Conservation (phyloP, 768 basidiomycete genomes). For the Xerocomellus amylosporus region DNA sequence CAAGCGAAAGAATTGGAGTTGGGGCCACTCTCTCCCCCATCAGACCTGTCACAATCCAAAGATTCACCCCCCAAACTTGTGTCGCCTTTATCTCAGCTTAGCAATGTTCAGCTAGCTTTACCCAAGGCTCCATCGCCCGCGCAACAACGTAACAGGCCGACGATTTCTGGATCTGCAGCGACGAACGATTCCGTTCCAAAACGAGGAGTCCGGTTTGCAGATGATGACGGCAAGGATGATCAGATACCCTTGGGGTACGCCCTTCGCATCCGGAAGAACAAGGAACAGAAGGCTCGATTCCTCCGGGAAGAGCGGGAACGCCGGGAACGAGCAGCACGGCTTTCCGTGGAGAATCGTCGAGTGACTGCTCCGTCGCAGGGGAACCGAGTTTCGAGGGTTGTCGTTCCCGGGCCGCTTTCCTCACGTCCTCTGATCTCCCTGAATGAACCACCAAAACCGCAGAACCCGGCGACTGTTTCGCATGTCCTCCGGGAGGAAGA, state of each 20-base stretch:
- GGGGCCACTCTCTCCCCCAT: slow-evolving; percentile 3
- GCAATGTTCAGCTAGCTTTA: not conserved
- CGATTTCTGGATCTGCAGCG: slow-evolving; percentile 10
- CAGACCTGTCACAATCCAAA: slow-evolving; percentile 2
- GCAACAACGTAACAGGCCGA: not conserved
- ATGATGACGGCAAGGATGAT: slow-evolving; percentile 63
- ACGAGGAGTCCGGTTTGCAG: slow-evolving; percentile 64
- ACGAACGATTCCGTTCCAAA: slow-evolving; percentile 19
- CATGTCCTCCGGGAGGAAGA: slow-evolving; percentile 40
- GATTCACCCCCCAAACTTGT: not conserved
- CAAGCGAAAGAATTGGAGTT: slow-evolving; percentile 1
- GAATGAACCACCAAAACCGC: slow-evolving; percentile 9
- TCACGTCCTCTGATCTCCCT: slow-evolving; percentile 15
- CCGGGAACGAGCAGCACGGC: slow-evolving; percentile 39
- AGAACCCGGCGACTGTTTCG: not conserved
- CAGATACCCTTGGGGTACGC: slow-evolving; percentile 65
- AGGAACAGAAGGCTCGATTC: slow-evolving; percentile 69
- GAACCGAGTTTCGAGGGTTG: slow-evolving; percentile 14
- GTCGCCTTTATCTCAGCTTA: slow-evolving; percentile 2
- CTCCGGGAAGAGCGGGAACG: slow-evolving; percentile 57
- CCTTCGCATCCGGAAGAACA: slow-evolving; percentile 68
- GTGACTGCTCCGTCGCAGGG: slow-evolving; percentile 7
- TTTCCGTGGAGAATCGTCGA: slow-evolving; percentile 33
- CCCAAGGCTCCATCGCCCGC: not conserved
- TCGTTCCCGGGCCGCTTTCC: slow-evolving; percentile 14